These are phyloP conservation scores for Blastocystis sp. DNA, from an alignment of 352 stramenopile genomes.

Conservation along the genomic window DNA sequence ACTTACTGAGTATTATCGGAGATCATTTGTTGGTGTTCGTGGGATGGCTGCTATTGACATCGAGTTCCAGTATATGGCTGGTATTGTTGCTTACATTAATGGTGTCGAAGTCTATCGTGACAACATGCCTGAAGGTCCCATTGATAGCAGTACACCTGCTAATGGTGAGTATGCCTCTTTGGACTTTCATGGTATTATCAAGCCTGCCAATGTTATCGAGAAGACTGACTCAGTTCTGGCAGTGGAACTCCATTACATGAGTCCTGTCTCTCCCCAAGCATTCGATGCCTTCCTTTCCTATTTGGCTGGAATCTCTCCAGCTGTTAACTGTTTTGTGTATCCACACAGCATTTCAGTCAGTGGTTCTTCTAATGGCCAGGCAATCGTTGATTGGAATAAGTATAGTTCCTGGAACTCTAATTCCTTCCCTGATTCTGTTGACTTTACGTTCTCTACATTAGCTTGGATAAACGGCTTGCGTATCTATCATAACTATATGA, in stretches of 20 bases:
- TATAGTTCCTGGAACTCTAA: too few species aligned
- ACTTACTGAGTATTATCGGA: not conserved
- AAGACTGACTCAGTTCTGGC: not conserved
- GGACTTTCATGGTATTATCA: not conserved
- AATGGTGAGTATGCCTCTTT: not conserved
- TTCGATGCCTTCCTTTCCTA: conserved; percentile 25
- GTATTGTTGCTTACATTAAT: conserved; percentile 57
- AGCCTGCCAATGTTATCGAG: not conserved
- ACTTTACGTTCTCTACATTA: too few species aligned
- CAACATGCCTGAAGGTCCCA: not conserved
- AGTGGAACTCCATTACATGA: not conserved
- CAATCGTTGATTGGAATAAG: too few species aligned
- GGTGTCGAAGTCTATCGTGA: conserved; percentile 55
- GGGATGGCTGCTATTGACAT: not conserved
- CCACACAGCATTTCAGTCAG: too few species aligned
- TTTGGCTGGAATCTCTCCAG: not conserved
- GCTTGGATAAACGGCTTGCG: too few species aligned
- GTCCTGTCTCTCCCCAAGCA: not conserved
- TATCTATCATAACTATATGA: too few species aligned
- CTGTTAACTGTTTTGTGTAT: not conserved
- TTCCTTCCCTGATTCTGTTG: too few species aligned
- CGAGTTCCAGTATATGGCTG: not conserved
- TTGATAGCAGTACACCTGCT: not conserved
- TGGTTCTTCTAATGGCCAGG: too few species aligned
- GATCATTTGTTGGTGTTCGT: not conserved